Evolutionary conservation across 495 filamentous ascomycete species (phyloP), one percentile per base, ranked within the genome.

Genomic region (Daldinia vernicosa): DNA sequence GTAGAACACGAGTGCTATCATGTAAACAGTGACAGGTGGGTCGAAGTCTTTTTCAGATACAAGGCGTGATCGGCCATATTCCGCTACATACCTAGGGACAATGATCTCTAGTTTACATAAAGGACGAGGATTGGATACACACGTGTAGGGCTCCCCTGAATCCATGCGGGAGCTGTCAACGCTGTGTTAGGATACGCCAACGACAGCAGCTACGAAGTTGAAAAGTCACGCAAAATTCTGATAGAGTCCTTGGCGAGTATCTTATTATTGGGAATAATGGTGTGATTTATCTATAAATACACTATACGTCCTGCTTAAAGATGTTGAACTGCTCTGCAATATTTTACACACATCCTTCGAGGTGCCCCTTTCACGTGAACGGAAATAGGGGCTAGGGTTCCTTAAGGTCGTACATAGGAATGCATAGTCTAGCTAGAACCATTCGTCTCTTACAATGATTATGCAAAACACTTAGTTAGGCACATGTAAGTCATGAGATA

Each of bases 11-110:
- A 24, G 17, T 47, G 19, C 50, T 30, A n/a, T 53, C 26, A 30
- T 3, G 47, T 26, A 14, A 30, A 54, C 47, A 17, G 43, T 22
- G 50, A 63, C 60, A 45, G 51, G 60, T 55, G 51, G 60, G 53
- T 63, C 60, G n/a, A 30, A 17, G 7, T n/a, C 26, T 35, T 24
- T 14, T 53, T 37, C 24, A 43, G 50, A 3, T 37, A 26, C 37
- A 17, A 43, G 24, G 11, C n/a, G 26, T 30, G 53, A 55, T 35
- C 22, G 11, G 24, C 9, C 19, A 63, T 43, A 50, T 27, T 45
- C 24, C 4, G 54, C 33, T n/a, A n/a, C n/a, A n/a, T n/a, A n/a
- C n/a, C n/a, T 24, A n/a, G 43, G 17, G 17, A 24, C 19, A 24
- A 19, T 5, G 9, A 5, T 19, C 0, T 47, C 19, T 24, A n/a